A percentile compares a stretch with the other conserved stretches of the same genome.
These are phyloP conservation scores for Malus asiatica DNA, from an alignment of 306 rosid species.

Conservation along the genomic window DNA sequence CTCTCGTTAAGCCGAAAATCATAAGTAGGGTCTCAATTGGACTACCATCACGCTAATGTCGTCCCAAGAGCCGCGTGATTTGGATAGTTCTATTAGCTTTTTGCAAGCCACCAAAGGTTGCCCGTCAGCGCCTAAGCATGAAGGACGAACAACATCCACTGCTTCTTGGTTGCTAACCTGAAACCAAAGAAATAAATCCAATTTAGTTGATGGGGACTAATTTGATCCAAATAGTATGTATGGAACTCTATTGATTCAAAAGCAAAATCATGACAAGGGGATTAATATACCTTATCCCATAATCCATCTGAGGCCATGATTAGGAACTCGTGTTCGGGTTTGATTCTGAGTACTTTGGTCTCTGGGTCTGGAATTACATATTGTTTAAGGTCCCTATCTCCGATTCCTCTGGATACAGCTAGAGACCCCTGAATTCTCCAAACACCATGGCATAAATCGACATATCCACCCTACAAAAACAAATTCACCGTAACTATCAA, in stretches of 20 bases:
- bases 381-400: constrained; percentile 67
- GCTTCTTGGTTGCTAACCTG: constrained; percentile 94
- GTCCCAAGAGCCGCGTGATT: constrained; percentile 70
- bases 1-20: constrained; percentile 4
- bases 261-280: background rate
- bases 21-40: constrained; percentile 46
- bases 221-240: background rate
- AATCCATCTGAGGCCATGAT: constrained; percentile 93
- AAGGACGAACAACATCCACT: constrained; percentile 63
- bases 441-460: constrained; percentile 72
- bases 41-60: constrained; percentile 82
- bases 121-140: constrained; percentile 35
- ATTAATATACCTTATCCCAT: constrained; percentile 72
- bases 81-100: constrained; percentile 69
- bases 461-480: constrained; percentile 78
- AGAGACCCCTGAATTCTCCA: constrained; percentile 93
- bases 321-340: constrained; percentile 68
- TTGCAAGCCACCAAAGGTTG: constrained; percentile 66
- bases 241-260: background rate
- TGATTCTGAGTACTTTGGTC: constrained; percentile 51
- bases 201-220: background rate
- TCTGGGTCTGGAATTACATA: constrained; percentile 94
- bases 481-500: constrained; percentile 15
- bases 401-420: constrained; percentile 85
- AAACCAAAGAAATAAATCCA: constrained; percentile 13